phyloP scores from a whole-genome alignment of 140 eudicot genomes.

The Erigeron philadelphicus region DNA sequence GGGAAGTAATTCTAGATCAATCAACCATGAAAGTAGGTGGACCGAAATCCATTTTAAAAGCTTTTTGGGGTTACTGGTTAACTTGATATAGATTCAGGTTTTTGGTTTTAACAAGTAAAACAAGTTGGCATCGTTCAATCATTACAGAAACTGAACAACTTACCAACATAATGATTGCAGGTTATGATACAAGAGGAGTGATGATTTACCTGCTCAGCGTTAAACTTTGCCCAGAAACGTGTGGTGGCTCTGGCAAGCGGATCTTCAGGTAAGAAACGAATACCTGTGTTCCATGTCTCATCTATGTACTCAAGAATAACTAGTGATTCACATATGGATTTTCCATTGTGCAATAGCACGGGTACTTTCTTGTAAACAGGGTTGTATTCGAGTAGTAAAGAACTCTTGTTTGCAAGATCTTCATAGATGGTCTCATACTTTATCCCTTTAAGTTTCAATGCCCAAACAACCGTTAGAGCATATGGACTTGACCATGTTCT shows the following conservation, averaged over 20 bases:
- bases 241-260: slow-evolving; percentile 4
- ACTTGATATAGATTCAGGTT: too few species aligned
- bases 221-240: background rate
- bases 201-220: background rate
- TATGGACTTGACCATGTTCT: background rate
- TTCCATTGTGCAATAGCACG: background rate
- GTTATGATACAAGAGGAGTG: background rate
- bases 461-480: background rate
- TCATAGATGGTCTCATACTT: background rate
- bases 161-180: too few species aligned
- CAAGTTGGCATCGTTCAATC: too few species aligned
- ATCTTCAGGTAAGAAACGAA: background rate
- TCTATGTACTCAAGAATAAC: background rate
- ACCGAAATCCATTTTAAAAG: too few species aligned
- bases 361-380: slow-evolving; percentile 1
- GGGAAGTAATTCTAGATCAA: too few species aligned
- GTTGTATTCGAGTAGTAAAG: background rate
- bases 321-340: background rate
- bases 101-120: too few species aligned
- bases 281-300: background rate
- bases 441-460: background rate
- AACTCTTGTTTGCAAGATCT: background rate
- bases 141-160: too few species aligned
- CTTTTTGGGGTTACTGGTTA: too few species aligned
- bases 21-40: too few species aligned